Conservation (phyloP, 768 basidiomycete genomes). For the Boletus subcaerulescens region DNA sequence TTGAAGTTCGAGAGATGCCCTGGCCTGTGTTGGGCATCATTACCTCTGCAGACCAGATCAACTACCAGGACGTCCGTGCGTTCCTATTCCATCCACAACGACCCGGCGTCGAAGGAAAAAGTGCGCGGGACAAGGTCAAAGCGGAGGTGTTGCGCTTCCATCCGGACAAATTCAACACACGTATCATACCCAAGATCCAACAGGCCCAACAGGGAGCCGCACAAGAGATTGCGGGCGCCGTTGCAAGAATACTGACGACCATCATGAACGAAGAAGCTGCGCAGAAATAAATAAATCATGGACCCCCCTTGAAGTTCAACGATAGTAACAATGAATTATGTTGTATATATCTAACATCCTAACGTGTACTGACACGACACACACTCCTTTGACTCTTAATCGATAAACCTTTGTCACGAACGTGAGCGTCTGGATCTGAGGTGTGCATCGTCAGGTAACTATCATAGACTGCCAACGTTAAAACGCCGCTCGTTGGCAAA, state of each 20-base stretch:
- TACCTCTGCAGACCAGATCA: slow-evolving; percentile 31
- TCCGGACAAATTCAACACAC: slow-evolving; percentile 49
- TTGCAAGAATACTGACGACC: slow-evolving; percentile 41
- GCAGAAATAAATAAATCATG: background rate
- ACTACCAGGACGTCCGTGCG: slow-evolving; percentile 29
- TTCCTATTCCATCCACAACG: slow-evolving; percentile 42
- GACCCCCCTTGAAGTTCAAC: too few species aligned
- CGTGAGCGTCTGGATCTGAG: too few species aligned
- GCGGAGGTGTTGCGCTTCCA: slow-evolving; percentile 53
- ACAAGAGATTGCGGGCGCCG: slow-evolving; percentile 34
- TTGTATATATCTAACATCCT: background rate
- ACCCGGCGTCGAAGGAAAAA: slow-evolving; percentile 29
- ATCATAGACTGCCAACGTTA: too few species aligned
- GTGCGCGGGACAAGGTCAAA: slow-evolving; percentile 35
- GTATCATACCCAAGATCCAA: slow-evolving; percentile 35
- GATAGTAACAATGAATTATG: background rate
- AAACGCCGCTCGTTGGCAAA: too few species aligned
- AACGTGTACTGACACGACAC: background rate
- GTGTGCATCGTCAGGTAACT: too few species aligned
- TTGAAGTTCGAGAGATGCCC: slow-evolving; percentile 37
- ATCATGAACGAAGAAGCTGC: slow-evolving; percentile 27
- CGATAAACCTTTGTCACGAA: too few species aligned
- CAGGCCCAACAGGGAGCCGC: slow-evolving; percentile 33
- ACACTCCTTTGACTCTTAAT: slow-evolving; percentile 2
- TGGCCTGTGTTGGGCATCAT: slow-evolving; percentile 40